These are phyloP conservation scores for Colletotrichum sojae DNA, from an alignment of 2,329 filamentous ascomycete genomes.

Conservation along the genomic window DNA sequence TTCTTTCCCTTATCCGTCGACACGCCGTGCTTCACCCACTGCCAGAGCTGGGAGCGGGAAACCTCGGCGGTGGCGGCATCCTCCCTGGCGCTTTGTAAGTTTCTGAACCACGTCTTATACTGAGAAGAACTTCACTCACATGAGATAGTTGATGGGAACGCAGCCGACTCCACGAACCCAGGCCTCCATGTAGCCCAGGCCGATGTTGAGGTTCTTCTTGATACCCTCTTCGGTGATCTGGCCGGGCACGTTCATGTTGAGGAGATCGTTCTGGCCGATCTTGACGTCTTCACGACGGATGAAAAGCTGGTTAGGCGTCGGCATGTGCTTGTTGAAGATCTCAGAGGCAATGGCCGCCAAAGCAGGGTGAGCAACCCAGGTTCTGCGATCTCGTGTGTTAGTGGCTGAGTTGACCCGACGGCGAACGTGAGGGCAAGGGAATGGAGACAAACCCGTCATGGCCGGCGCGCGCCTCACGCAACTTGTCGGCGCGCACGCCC, in stretches of 20 bases:
- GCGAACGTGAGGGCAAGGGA: neutral
- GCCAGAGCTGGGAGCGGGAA: conserved; percentile 94
- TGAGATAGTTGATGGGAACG: conserved; percentile 97
- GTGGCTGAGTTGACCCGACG: conserved; percentile 2
- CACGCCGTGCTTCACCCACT: conserved; percentile 86
- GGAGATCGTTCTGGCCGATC: conserved; percentile 88
- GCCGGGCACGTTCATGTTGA: conserved; percentile 98
- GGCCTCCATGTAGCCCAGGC: conserved; percentile 97
- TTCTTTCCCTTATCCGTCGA: conserved; percentile 89
- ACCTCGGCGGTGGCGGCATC: conserved; percentile 98
- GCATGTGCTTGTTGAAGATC: conserved; percentile 98
- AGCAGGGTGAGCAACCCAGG: conserved; percentile 97
- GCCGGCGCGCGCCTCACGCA: conserved; percentile 93
- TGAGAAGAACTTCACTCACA: conserved; percentile 66
- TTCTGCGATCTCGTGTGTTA: conserved; percentile 65
- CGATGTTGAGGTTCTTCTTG: conserved; percentile 97
- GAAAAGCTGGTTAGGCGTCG: conserved; percentile 96
- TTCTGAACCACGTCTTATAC: conserved; percentile 29
- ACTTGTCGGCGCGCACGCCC: conserved; percentile 92
- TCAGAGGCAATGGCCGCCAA: conserved; percentile 90
- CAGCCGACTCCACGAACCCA: conserved; percentile 97
- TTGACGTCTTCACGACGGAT: conserved; percentile 86
- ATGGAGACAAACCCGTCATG: conserved; percentile 76
- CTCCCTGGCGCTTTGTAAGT: conserved; percentile 66
- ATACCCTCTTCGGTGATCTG: conserved; percentile 94